Evolutionary conservation across 768 basidiomycete genomes (phyloP).

Genomic region (Crepidotus variabilis): DNA sequence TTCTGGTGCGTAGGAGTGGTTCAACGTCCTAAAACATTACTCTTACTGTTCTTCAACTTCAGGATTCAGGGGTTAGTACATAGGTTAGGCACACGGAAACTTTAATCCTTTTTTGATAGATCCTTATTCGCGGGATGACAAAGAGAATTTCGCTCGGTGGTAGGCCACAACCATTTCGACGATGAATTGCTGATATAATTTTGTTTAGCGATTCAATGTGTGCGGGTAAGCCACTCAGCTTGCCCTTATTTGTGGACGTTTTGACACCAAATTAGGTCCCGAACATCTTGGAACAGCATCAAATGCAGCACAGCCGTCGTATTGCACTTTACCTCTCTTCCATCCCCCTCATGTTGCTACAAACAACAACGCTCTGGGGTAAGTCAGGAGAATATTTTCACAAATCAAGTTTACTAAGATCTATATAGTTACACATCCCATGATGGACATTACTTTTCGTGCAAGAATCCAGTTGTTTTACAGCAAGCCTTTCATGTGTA

Average conservation of each 20-base stretch:
- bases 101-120: constrained; percentile 29
- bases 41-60: neutral
- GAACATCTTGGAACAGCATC: constrained; percentile 41
- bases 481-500: constrained; percentile 5
- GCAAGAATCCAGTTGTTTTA: constrained; percentile 4
- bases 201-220: constrained; percentile 46
- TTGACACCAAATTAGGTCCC: constrained; percentile 29
- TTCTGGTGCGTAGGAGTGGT: constrained; percentile 31
- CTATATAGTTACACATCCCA: neutral
- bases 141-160: constrained; percentile 51
- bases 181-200: neutral
- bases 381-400: neutral
- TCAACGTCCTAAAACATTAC: neutral
- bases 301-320: constrained; percentile 43
- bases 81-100: neutral
- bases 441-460: constrained; percentile 2
- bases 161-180: constrained; percentile 17
- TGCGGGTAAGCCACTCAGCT: constrained; percentile 29
- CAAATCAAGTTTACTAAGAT: neutral
- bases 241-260: neutral
- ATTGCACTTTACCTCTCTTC: constrained; percentile 50
- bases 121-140: constrained; percentile 55
- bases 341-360: constrained; percentile 30
- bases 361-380: neutral
- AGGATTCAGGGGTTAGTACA: constrained; percentile 49